These are phyloP conservation scores for Gossypium herbaceum DNA, from an alignment of 345 rosid genomes.

Conservation along the genomic window DNA sequence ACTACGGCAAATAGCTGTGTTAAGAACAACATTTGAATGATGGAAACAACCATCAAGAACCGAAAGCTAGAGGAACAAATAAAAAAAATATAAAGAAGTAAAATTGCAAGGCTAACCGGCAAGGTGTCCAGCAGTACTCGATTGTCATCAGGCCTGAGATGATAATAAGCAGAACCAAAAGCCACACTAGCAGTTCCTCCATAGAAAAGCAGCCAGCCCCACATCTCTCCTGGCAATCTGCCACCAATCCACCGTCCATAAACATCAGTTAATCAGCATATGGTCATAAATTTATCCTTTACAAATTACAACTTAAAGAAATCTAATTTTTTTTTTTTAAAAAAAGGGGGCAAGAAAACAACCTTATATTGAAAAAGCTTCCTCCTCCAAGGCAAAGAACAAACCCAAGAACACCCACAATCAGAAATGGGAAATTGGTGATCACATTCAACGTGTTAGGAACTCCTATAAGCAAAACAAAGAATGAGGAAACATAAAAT, in stretches of 20 bases:
- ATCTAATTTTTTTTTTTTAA: neutral
- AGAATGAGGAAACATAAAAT: neutral
- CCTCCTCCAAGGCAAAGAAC: slow-evolving; percentile 69
- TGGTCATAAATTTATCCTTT: neutral
- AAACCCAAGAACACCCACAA: slow-evolving; percentile 76
- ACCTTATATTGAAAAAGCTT: slow-evolving; percentile 66
- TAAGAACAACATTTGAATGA: neutral
- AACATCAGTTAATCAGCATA: neutral
- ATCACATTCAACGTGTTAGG: slow-evolving; percentile 86
- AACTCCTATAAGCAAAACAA: slow-evolving; percentile 51
- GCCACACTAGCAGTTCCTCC: slow-evolving; percentile 50
- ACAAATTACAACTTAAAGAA: neutral
- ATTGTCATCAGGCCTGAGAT: slow-evolving; percentile 71
- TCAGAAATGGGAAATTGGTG: slow-evolving; percentile 76
- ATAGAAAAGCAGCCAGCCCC: slow-evolving; percentile 78
- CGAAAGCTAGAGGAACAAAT: neutral
- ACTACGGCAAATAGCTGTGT: neutral
- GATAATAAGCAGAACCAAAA: slow-evolving; percentile 86
- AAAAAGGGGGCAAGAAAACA: neutral
- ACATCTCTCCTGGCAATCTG: slow-evolving; percentile 71
- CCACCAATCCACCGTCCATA: slow-evolving; percentile 21
- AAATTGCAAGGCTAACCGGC: slow-evolving; percentile 58
- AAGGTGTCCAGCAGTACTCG: slow-evolving; percentile 70
- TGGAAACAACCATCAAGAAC: neutral
- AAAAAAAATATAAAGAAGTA: slow-evolving; percentile 3